phyloP scores from a whole-genome alignment of 331 rosid species.

The Pyrus hybrid region DNA sequence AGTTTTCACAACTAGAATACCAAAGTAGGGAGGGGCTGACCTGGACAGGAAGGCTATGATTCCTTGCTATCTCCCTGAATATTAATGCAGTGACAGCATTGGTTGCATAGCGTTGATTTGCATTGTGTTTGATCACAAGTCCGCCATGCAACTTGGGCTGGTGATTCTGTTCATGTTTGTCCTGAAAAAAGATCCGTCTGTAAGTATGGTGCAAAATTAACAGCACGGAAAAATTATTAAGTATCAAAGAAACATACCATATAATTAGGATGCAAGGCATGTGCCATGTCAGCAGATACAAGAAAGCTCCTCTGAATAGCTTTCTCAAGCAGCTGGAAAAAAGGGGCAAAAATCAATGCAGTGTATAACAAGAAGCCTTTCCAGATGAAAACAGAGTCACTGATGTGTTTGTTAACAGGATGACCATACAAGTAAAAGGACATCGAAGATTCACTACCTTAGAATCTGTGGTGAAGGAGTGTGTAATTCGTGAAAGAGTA shows the following conservation, averaged over 20 bases:
- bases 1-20: background rate
- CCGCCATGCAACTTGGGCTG: constrained; percentile 87
- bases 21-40: constrained; percentile 23
- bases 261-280: constrained; percentile 96
- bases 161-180: constrained; percentile 78
- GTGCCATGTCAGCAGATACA: constrained; percentile 98
- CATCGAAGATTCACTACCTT: constrained; percentile 31
- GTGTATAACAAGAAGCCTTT: background rate
- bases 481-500: constrained; percentile 69
- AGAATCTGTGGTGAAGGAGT: constrained; percentile 46
- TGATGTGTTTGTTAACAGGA: no score
- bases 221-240: background rate
- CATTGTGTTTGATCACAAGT: constrained; percentile 73
- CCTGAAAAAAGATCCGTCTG: constrained; percentile 31
- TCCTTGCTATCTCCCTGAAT: constrained; percentile 73
- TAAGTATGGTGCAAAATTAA: constrained; percentile 10
- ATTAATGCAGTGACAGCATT: constrained; percentile 70
- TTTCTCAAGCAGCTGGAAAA: constrained; percentile 48
- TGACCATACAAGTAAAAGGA: no score
- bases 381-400: background rate
- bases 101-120: constrained; percentile 79
- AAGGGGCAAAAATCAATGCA: background rate
- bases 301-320: constrained; percentile 76
- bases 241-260: constrained; percentile 35
- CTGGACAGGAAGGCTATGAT: constrained; percentile 73